Evolutionary conservation across 2,329 filamentous ascomycete genomes (phyloP).

Genomic region (Alternaria arbusti): DNA sequence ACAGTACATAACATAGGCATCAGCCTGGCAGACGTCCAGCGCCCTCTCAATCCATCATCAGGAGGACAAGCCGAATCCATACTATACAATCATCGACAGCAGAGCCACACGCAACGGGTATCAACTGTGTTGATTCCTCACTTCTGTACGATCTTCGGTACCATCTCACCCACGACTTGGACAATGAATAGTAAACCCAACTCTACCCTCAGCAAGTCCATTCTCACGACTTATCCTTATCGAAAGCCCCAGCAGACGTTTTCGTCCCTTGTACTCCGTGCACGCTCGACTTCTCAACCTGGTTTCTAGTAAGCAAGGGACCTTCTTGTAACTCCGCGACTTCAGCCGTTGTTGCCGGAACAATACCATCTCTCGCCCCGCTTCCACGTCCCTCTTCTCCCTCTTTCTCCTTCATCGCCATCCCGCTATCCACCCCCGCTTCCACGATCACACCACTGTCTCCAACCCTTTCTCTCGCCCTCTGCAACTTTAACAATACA

Average conservation of each 20-base stretch:
- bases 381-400: background rate
- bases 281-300: background rate
- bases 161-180: background rate
- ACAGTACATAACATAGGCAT: background rate
- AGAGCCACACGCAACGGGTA: background rate
- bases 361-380: background rate
- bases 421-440: background rate
- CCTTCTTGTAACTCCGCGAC: background rate
- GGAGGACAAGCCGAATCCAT: background rate
- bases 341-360: background rate
- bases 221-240: background rate
- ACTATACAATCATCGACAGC: background rate
- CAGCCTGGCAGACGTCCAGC: background rate
- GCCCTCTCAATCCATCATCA: background rate
- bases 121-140: background rate
- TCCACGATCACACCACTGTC: background rate
- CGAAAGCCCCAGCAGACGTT: background rate
- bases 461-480: background rate
- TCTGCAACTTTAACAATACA: constrained; percentile 19
- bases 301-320: background rate
- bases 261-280: background rate
- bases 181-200: background rate
- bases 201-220: background rate
- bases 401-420: background rate
- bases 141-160: background rate